A percentile compares a stretch with the other conserved stretches of the same genome.
Evolutionary conservation across 148 eudicot genomes (phyloP).

Genomic region (Silene conica): DNA sequence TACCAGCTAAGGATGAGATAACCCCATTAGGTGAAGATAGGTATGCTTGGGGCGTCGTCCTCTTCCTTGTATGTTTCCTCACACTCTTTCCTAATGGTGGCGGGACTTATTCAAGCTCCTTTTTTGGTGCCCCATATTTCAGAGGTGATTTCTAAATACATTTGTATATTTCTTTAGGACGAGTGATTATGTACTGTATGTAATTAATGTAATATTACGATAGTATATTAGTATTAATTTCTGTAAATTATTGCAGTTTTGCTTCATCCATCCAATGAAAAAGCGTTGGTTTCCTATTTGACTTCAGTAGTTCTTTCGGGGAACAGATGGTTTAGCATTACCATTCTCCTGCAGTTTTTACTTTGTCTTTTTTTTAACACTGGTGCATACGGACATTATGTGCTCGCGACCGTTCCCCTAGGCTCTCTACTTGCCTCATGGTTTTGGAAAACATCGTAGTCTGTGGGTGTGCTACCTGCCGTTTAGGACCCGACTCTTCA

Average conservation of each 20-base stretch:
- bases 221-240: not conserved
- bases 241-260: constrained; percentile 5
- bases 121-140: constrained; percentile 61
- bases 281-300: too few relatives aligned
- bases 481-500: too few relatives aligned
- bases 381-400: not conserved
- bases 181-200: not conserved
- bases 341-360: not conserved
- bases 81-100: constrained; percentile 92
- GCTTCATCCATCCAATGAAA: not conserved
- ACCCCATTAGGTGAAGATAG: constrained; percentile 75
- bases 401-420: not conserved
- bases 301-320: too few relatives aligned
- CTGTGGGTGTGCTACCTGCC: too few relatives aligned
- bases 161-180: constrained; percentile 15
- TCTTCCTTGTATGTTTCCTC: constrained; percentile 74
- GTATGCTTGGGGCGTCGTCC: constrained; percentile 78
- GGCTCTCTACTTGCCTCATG: not conserved
- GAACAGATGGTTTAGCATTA: too few relatives aligned
- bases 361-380: not conserved
- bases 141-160: constrained; percentile 50
- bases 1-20: constrained; percentile 85
- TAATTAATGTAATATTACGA: not conserved
- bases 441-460: too few relatives aligned
- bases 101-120: constrained; percentile 73